Conservation (phyloP, 1,284 basidiomycete genomes). For the Sporisorium exsertum region DNA sequence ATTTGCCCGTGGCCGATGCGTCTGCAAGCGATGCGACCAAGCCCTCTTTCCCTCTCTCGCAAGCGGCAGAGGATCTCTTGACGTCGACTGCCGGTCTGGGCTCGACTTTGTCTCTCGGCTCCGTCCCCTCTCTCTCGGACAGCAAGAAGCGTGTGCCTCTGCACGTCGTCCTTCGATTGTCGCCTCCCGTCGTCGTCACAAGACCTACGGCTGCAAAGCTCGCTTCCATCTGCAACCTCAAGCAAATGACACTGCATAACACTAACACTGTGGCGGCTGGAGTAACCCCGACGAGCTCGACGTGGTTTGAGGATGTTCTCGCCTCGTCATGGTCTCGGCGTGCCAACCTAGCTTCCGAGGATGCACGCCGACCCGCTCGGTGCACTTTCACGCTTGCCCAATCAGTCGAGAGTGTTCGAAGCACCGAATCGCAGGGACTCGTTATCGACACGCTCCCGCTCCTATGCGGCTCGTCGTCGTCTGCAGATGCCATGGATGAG, state of each 20-base stretch:
- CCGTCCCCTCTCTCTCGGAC: constrained; percentile 13
- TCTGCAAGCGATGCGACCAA: neutral
- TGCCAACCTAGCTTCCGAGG: neutral
- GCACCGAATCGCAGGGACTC: constrained; percentile 37
- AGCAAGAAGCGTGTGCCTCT: constrained; percentile 21
- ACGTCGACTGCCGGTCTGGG: neutral
- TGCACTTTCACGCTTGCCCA: constrained; percentile 43
- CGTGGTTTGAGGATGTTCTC: constrained; percentile 49
- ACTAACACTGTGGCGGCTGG: neutral
- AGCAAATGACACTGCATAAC: constrained; percentile 14
- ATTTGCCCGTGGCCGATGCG: constrained; percentile 27
- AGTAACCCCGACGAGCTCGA: constrained; percentile 5
- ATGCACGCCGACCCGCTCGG: constrained; percentile 8
- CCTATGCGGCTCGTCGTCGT: neutral
- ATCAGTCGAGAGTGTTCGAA: constrained; percentile 43
- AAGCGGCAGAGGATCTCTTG: constrained; percentile 19
- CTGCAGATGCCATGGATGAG: constrained; percentile 29
- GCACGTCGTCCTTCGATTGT: constrained; percentile 34
- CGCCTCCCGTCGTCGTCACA: constrained; percentile 44
- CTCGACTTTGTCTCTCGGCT: constrained; percentile 21
- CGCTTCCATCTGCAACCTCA: constrained; percentile 42
- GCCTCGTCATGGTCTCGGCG: constrained; percentile 35
- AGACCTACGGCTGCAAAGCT: constrained; percentile 47
- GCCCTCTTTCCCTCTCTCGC: constrained; percentile 33
- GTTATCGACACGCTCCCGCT: constrained; percentile 44